A percentile compares a stretch with the other conserved stretches of the same genome.
Conservation (phyloP, 176 grass and related monocot genomes). For the Aegilops longissima region DNA sequence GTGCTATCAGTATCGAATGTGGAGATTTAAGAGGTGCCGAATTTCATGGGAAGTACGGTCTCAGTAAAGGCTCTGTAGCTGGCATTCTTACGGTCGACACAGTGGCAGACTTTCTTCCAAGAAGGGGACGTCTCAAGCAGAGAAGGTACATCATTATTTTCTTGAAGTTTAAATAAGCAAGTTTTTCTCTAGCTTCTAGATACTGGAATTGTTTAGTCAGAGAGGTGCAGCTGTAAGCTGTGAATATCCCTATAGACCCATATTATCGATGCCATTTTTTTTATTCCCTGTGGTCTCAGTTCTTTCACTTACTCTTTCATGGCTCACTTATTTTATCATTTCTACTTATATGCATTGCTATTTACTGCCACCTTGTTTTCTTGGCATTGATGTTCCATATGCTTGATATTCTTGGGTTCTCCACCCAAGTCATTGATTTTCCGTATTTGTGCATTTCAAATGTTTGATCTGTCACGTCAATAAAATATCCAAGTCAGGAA, state of each 20-base stretch:
- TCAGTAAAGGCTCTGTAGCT: constrained; percentile 55
- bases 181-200: not conserved
- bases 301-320: not conserved
- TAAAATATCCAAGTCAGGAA: not conserved
- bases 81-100: constrained; percentile 90
- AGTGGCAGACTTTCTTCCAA: constrained; percentile 83
- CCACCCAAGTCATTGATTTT: not conserved
- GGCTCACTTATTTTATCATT: not conserved
- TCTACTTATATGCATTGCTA: constrained; percentile 16
- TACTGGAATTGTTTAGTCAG: not conserved
- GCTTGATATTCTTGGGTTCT: not conserved
- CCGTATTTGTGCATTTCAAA: not conserved
- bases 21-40: constrained; percentile 44
- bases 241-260: not conserved
- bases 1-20: constrained; percentile 43
- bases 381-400: constrained; percentile 16
- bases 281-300: not conserved
- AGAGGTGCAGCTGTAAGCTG: not conserved
- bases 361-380: not conserved
- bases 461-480: not conserved
- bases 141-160: constrained; percentile 66
- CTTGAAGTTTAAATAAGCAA: not conserved
- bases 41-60: constrained; percentile 51
- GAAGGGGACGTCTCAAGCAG: constrained; percentile 76
- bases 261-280: not conserved